Evolutionary conservation across 257 asterid species (phyloP), one percentile per base, ranked within the genome.

Genomic region (Anisodus acutangulus): DNA sequence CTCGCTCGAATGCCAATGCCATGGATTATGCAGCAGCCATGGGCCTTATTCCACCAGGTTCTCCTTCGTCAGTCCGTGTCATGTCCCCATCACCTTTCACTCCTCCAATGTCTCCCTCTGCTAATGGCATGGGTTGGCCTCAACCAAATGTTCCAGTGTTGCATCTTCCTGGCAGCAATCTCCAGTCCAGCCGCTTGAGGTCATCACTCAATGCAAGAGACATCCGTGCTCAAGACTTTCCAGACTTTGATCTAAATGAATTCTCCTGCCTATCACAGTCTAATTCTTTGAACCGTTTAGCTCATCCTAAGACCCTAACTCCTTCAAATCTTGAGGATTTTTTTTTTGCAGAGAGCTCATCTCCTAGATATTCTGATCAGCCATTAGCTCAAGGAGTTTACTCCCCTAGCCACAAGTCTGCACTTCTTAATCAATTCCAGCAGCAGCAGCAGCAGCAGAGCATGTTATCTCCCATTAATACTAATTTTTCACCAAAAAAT

Each of bases 301-400:
- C 88, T 85, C 93, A 92, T 72, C 82, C 93, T 0, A 91, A 85
- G 69, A 68, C 88, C 80, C 63, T 92, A 59, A 84, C 91, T 43
- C 95, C 97, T 79, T 91, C 92, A 19, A 93, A 93, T 87, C 92
- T 95, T 43, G 97, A 95, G 63, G 98, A 93, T 85, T 88, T 91
- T n/a, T 92, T 92, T 84, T 85, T 91, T 6, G 92, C 90, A 4
- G 98, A 95, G 90, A 81, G 93, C 88, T 92, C 90, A 2, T 93
- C 97, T 85, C 97, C 94, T 37, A 86, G 93, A 86, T 91, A 91
- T 80, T 87, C 93, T 6, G 97, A 94, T 83, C 94, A 88, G 69
- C 79, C 88, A 31, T 58, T 91, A 81, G 86, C 89, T 82, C 87
- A 92, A 35, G 85, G 90, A 10, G 90, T 89, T 85, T 91, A 89